phyloP scores from a whole-genome alignment of 495 filamentous ascomycete genomes.

The Talaromyces nanjingensis region DNA sequence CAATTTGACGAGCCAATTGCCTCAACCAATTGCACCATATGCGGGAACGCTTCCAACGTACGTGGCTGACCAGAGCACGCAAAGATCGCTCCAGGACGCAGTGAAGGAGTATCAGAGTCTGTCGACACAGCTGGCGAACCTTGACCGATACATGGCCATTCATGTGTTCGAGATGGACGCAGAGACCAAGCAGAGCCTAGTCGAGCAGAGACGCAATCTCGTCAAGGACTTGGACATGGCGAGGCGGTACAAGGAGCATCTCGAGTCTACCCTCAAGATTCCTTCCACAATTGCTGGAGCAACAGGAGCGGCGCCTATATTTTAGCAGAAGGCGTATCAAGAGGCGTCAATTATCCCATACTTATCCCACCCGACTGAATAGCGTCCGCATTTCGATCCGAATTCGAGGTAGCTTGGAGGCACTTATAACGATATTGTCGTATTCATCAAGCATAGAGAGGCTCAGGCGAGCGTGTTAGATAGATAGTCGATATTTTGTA shows the following conservation, averaged over 20 bases:
- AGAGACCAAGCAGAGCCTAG: constrained; percentile 22
- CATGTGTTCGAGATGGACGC: constrained; percentile 29
- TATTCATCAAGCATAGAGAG: neutral
- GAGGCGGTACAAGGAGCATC: constrained; percentile 28
- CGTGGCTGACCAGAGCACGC: constrained; percentile 1
- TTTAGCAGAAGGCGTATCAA: neutral
- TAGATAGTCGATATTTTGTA: constrained; percentile 2
- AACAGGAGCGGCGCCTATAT: neutral
- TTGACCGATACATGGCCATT: constrained; percentile 35
- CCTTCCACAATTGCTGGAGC: neutral
- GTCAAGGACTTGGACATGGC: constrained; percentile 31
- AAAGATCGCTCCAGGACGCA: constrained; percentile 17
- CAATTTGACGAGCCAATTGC: neutral
- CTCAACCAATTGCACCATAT: neutral
- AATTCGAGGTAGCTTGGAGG: neutral
- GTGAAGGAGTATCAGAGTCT: constrained; percentile 21
- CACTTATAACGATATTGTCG: neutral
- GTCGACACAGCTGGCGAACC: constrained; percentile 22
- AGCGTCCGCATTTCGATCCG: neutral
- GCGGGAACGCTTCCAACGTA: neutral
- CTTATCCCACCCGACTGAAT: neutral
- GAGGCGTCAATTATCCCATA: neutral
- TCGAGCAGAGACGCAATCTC: constrained; percentile 28
- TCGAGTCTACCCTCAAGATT: constrained; percentile 13
- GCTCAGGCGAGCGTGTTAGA: neutral